phyloP scores from a whole-genome alignment of 78 protist species.

The Dictyostelium discoideum region DNA sequence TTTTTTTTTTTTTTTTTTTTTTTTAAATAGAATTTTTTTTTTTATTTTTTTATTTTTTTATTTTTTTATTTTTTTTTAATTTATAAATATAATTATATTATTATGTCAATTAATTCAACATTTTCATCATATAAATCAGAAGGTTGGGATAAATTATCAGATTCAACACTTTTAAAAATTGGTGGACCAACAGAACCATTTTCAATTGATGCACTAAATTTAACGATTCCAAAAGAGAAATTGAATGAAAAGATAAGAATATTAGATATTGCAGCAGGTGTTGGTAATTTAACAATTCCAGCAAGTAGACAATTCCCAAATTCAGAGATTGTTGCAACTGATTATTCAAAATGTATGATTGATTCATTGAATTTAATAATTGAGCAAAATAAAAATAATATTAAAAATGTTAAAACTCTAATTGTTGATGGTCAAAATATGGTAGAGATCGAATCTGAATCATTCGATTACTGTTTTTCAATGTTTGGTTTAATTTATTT shows the following conservation, averaged over 20 bases:
- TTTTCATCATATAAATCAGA: background rate
- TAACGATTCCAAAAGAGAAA: background rate
- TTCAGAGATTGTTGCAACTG: constrained; percentile 22
- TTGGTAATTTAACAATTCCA: constrained; percentile 35
- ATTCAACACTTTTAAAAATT: background rate
- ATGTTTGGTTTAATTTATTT: constrained; percentile 42
- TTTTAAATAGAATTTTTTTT: background rate
- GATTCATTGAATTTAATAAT: background rate
- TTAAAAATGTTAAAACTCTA: background rate
- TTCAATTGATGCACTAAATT: constrained; percentile 1
- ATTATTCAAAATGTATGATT: constrained; percentile 13
- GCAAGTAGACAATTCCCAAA: background rate
- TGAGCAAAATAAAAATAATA: background rate
- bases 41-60: background rate
- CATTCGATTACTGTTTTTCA: constrained; percentile 39
- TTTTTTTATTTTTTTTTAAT: background rate
- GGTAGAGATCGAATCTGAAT: background rate
- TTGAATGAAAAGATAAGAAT: background rate
- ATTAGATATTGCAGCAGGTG: constrained; percentile 54
- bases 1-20: too few species aligned
- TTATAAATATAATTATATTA: background rate
- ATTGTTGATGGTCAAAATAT: constrained; percentile 11
- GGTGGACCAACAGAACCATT: background rate
- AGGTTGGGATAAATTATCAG: background rate
- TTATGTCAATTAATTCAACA: background rate